Evolutionary conservation across 306 rosid genomes (phyloP), one percentile per base, ranked within the genome.

Genomic region (Fragaria nilgerrensis): DNA sequence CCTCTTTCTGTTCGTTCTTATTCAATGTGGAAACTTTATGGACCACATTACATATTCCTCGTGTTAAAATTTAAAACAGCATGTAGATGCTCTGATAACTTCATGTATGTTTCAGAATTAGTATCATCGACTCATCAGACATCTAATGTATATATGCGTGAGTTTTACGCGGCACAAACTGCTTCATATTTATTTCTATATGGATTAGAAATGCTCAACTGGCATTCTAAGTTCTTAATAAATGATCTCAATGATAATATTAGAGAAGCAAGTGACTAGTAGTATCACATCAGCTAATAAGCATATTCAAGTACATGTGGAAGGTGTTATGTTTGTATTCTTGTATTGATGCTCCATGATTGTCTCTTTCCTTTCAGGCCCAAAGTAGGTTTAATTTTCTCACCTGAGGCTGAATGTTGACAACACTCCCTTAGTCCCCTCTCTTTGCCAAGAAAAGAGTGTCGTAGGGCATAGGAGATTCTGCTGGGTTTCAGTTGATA

Each of bases 401-500:
- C n/a, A 68, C 32, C 41, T 41, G 68, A 15, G 47, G 41, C 36
- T 36, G 49, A 22, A 62, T 61, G 44, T 48, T 44, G 56, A 62
- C 34, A 48, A 39, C 63, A 68, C 73, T 25, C 53, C 55, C 43
- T 47, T 44, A 70, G 43, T 17, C 5, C 5, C 62, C 71, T 63
- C 66, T 50, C 16, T 48, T 32, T 59, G 64, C 44, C 4, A 36
- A 75, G 71, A 41, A 34, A 62, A 59, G 41, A 52, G 9, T 44
- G 71, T 11, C 63, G 48, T 19, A 61, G 58, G 48, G 66, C 70
- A 74, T 16, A 36, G 70, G 76, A 62, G 55, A 37, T 7, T 71
- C 48, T 15, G 32, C 72, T 70, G 55, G 56, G 39, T 58, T 68
- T 80, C 36, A 41, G 69, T 41, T 61, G 19, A 44, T 17, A 44